These are phyloP conservation scores for Colletotrichum orchidophilum DNA, from an alignment of 2,329 filamentous ascomycete species.

Conservation along the genomic window DNA sequence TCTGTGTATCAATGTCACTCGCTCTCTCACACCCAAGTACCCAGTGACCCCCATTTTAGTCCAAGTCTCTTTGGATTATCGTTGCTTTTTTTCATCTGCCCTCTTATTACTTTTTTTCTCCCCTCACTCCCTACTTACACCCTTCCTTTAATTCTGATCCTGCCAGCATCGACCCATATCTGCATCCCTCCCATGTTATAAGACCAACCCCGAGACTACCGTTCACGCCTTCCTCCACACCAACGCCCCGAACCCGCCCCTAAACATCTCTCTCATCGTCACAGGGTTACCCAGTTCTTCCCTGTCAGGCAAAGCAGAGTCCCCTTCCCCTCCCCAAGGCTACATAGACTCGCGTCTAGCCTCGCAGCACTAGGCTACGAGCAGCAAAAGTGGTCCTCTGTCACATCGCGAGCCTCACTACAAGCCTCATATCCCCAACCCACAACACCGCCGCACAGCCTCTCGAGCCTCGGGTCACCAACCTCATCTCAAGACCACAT, in stretches of 20 bases:
- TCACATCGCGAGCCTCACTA: conserved; percentile 30
- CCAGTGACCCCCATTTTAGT: conserved; percentile 16
- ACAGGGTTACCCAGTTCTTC: conserved; percentile 26
- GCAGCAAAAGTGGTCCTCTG: conserved; percentile 21
- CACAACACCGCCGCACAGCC: conserved; percentile 4
- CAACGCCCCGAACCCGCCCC: conserved; percentile 24
- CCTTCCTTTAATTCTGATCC: background rate
- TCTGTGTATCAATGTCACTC: background rate
- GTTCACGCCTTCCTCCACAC: conserved; percentile 27
- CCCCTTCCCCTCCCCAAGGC: conserved; percentile 23
- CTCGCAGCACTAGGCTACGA: conserved; percentile 29
- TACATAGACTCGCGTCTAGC: conserved; percentile 24
- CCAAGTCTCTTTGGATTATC: conserved; percentile 10
- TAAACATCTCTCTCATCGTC: conserved; percentile 24
- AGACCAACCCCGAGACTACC: conserved; percentile 29
- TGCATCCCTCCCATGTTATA: conserved; percentile 31
- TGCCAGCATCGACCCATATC: conserved; percentile 29
- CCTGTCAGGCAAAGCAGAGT: conserved; percentile 8
- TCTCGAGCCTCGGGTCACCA: background rate
- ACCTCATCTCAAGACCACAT: conserved; percentile 24
- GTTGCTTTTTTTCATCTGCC: conserved; percentile 22
- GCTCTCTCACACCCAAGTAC: conserved; percentile 1
- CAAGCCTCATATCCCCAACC: conserved; percentile 14
- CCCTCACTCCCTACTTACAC: background rate
- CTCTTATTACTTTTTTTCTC: conserved; percentile 12